Percentiles rank a stretch among this genome's conserved stretches.
Conservation (phyloP, 2,329 filamentous ascomycete genomes). For the Sodiomyces alkalinus region DNA sequence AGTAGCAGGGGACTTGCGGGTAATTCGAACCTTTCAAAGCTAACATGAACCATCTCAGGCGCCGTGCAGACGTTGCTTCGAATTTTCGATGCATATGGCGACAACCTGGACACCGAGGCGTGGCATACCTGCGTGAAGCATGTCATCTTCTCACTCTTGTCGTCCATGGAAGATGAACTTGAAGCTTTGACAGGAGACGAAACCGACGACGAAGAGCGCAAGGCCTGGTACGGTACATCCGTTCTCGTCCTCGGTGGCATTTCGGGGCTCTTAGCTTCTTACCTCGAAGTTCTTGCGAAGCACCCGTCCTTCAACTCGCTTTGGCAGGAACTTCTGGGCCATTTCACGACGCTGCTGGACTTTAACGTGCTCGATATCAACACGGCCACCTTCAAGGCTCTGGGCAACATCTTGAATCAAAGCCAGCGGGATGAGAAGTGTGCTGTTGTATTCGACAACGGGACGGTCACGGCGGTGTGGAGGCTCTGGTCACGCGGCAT, state of each 20-base stretch:
- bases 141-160: slow-evolving; percentile 65
- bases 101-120: slow-evolving; percentile 58
- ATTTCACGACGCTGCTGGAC: slow-evolving; percentile 49
- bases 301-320: slow-evolving; percentile 53
- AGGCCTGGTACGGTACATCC: slow-evolving; percentile 60
- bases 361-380: slow-evolving; percentile 54
- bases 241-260: slow-evolving; percentile 61
- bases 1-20: too few species aligned
- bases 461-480: slow-evolving; percentile 49
- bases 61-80: slow-evolving; percentile 82
- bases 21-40: too few species aligned
- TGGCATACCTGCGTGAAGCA: slow-evolving; percentile 75
- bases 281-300: slow-evolving; percentile 55
- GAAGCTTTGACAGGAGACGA: slow-evolving; percentile 17
- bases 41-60: slow-evolving; percentile 20
- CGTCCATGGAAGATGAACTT: slow-evolving; percentile 49
- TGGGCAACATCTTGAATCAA: slow-evolving; percentile 43
- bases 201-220: slow-evolving; percentile 23
- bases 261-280: slow-evolving; percentile 57
- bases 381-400: slow-evolving; percentile 53
- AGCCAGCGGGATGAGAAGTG: slow-evolving; percentile 28
- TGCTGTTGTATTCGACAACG: slow-evolving; percentile 34
- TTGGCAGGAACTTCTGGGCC: slow-evolving; percentile 59
- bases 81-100: slow-evolving; percentile 84
- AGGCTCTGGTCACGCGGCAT: slow-evolving; percentile 52